phyloP scores from a whole-genome alignment of 148 eudicot species.

The Chenopodium formosanum region DNA sequence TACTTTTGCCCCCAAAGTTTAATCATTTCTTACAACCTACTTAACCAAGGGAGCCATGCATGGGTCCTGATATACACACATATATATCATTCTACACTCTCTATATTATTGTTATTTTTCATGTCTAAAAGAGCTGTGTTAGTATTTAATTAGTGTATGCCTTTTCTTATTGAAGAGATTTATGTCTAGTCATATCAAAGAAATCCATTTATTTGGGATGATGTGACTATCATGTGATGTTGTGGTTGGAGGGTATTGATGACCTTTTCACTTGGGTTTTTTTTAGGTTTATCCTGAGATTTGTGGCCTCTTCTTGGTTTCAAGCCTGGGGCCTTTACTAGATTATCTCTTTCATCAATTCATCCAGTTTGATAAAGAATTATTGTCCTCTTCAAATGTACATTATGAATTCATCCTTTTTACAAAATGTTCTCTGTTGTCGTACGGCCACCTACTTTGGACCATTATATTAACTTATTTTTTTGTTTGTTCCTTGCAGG shows the following conservation, averaged over 20 bases:
- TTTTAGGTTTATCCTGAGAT: too few relatives aligned
- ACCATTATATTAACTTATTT: neutral
- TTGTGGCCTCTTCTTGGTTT: neutral
- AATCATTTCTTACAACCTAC: too few relatives aligned
- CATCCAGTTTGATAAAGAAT: neutral
- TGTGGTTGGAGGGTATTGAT: neutral
- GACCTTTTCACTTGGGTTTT: neutral
- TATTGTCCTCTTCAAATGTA: too few relatives aligned
- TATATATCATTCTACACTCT: neutral
- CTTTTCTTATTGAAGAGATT: neutral
- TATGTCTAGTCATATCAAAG: neutral
- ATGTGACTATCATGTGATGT: neutral
- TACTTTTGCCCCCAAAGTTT: neutral
- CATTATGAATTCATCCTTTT: neutral
- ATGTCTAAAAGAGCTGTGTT: too few relatives aligned
- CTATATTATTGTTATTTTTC: too few relatives aligned
- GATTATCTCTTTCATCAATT: neutral
- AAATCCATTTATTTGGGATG: too few relatives aligned
- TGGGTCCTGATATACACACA: neutral
- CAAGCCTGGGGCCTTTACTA: neutral
- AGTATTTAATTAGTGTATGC: too few relatives aligned
- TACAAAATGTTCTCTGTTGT: neutral
- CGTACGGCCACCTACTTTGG: neutral
- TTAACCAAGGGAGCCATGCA: too few relatives aligned
- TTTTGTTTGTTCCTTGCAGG: constrained; percentile 47